phyloP scores from a whole-genome alignment of 1,284 basidiomycete species.

The Cystobasidiaceae sp. region DNA sequence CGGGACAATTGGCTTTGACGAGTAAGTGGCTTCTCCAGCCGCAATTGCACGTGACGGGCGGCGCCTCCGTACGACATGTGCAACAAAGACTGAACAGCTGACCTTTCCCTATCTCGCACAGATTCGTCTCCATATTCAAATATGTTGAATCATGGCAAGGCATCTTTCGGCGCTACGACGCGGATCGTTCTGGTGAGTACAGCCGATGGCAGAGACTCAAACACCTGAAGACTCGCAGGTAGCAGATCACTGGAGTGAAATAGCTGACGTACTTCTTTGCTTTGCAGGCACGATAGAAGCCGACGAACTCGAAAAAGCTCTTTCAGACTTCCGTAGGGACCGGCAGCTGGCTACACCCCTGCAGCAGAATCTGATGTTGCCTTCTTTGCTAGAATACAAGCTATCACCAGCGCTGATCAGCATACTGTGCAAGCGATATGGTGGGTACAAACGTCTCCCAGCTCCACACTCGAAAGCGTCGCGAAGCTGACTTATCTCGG shows the following conservation, averaged over 20 bases:
- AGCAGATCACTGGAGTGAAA: background rate
- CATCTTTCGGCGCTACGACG: slow-evolving; percentile 36
- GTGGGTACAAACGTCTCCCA: too few species aligned
- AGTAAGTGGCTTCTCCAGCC: slow-evolving; percentile 49
- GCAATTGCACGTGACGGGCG: background rate
- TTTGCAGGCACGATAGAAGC: slow-evolving; percentile 35
- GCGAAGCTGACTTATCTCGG: too few species aligned
- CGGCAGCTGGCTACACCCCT: background rate
- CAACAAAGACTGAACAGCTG: too few species aligned
- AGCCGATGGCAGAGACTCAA: background rate
- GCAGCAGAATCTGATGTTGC: background rate
- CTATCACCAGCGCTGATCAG: slow-evolving; percentile 33
- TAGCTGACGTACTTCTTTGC: too few species aligned
- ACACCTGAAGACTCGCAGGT: background rate
- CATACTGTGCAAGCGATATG: slow-evolving; percentile 36
- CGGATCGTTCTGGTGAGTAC: slow-evolving; percentile 30
- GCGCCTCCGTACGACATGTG: too few species aligned
- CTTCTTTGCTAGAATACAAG: slow-evolving; percentile 24
- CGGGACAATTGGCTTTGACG: slow-evolving; percentile 71
- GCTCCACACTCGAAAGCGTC: too few species aligned
- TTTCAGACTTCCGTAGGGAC: slow-evolving; percentile 34
- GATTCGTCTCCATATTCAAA: slow-evolving; percentile 1
- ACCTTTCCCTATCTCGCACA: background rate
- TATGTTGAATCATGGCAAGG: slow-evolving; percentile 38
- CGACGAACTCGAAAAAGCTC: slow-evolving; percentile 32